Conservation (phyloP, 257 asterid species). For the Paulownia fortunei region DNA sequence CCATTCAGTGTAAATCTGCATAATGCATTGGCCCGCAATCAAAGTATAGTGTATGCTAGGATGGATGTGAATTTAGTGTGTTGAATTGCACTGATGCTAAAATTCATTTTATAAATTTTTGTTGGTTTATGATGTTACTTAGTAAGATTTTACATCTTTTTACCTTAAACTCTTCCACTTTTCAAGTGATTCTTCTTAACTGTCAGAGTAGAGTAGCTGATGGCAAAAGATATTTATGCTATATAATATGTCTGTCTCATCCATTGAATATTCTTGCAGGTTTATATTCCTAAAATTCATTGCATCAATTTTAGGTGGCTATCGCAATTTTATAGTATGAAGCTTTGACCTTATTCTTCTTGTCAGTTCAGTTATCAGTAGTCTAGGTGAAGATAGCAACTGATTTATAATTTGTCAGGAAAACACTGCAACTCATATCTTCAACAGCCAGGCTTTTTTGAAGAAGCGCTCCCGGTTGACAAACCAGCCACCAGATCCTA, state of each 20-base stretch:
- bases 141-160: neutral
- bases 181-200: constrained; percentile 4
- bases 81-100: neutral
- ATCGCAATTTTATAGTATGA: constrained; percentile 93
- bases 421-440: constrained; percentile 80
- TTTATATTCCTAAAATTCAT: constrained; percentile 84
- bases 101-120: neutral
- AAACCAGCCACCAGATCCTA: constrained; percentile 90
- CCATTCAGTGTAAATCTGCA: constrained; percentile 1
- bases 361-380: constrained; percentile 25
- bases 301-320: constrained; percentile 95
- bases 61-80: constrained; percentile 3
- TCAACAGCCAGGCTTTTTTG: constrained; percentile 89
- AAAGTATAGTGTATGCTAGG: neutral
- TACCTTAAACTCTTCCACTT: neutral
- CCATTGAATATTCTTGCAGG: constrained; percentile 55
- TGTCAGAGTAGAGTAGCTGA: constrained; percentile 24
- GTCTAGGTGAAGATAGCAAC: constrained; percentile 37
- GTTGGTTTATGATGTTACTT: constrained; percentile 13
- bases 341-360: constrained; percentile 45
- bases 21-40: neutral
- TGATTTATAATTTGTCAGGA: constrained; percentile 55
- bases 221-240: constrained; percentile 28
- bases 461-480: constrained; percentile 95
- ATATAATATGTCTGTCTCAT: constrained; percentile 22